These are phyloP conservation scores for Aschersonia sp. DNA, from an alignment of 2,329 filamentous ascomycete species.

Conservation along the genomic window DNA sequence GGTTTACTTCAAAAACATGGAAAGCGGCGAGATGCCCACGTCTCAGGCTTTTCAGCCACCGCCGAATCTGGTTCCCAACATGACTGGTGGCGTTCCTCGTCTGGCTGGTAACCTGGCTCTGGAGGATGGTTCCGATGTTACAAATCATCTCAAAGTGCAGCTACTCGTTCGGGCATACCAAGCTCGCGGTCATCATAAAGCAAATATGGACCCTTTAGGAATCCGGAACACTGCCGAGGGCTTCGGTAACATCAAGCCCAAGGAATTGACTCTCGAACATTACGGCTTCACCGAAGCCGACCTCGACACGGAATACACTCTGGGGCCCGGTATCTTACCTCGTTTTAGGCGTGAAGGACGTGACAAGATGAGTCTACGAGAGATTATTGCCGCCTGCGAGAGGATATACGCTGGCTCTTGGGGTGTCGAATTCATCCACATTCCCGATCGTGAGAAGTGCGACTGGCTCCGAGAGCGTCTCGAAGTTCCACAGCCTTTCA, in stretches of 20 bases:
- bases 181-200: conserved; percentile 95
- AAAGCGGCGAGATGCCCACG: conserved; percentile 93
- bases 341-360: conserved; percentile 79
- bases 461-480: conserved; percentile 95
- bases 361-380: conserved; percentile 91
- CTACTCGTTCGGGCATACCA: conserved; percentile 94
- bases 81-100: conserved; percentile 62
- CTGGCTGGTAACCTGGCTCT: conserved; percentile 56
- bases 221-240: conserved; percentile 66
- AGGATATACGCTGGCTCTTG: conserved; percentile 96
- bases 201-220: conserved; percentile 88
- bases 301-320: conserved; percentile 77
- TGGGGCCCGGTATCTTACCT: conserved; percentile 89
- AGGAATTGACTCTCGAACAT: conserved; percentile 83
- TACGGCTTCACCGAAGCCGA: conserved; percentile 95
- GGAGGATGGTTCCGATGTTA: conserved; percentile 65
- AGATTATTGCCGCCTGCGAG: conserved; percentile 89
- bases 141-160: conserved; percentile 96
- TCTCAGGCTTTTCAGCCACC: conserved; percentile 94
- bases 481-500: conserved; percentile 88
- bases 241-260: conserved; percentile 76
- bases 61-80: conserved; percentile 75
- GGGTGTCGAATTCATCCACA: conserved; percentile 97
- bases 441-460: conserved; percentile 91
- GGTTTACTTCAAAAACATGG: conserved; percentile 99